Evolutionary conservation across 495 filamentous ascomycete species (phyloP).

Genomic region (Hyphodiscus hymeniophilus): DNA sequence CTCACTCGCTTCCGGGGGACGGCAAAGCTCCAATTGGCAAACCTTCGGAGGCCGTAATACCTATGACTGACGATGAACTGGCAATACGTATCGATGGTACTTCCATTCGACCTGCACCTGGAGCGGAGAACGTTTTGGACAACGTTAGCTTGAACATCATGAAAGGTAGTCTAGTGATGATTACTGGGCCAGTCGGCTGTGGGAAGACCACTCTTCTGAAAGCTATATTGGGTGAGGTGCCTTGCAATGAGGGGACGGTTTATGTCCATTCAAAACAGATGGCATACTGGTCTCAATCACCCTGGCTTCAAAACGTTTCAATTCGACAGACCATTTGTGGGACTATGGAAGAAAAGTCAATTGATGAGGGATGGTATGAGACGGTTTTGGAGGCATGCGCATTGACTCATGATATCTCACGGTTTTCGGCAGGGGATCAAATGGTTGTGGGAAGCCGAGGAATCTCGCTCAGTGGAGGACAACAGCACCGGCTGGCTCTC

Average conservation of each 20-base stretch:
- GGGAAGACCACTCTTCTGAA: conserved; percentile 15
- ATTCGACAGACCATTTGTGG: conserved; percentile 37
- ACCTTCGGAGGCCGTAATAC: not conserved
- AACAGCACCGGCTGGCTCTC: conserved; percentile 43
- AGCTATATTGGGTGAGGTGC: conserved; percentile 44
- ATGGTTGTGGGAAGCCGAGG: conserved; percentile 49
- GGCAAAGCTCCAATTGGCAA: not conserved
- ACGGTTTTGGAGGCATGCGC: conserved; percentile 26
- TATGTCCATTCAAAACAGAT: conserved; percentile 28
- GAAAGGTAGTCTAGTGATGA: conserved; percentile 4
- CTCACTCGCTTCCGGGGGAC: too few species aligned
- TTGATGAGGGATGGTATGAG: conserved; percentile 29
- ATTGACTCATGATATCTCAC: conserved; percentile 23
- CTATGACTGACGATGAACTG: not conserved
- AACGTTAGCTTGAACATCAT: conserved; percentile 39
- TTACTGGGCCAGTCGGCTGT: conserved; percentile 14
- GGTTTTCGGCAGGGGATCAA: conserved; percentile 43
- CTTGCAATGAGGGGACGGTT: not conserved
- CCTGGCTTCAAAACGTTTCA: conserved; percentile 31
- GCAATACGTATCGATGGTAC: too few species aligned
- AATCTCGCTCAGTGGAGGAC: conserved; percentile 48
- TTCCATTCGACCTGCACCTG: not conserved
- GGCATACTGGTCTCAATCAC: conserved; percentile 24
- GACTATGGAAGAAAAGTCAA: not conserved
- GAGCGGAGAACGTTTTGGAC: conserved; percentile 42